A percentile compares a stretch with the other conserved stretches of the same genome.
Evolutionary conservation across 2,329 filamentous ascomycete genomes (phyloP).

Genomic region (Hymenoscyphus albidus): DNA sequence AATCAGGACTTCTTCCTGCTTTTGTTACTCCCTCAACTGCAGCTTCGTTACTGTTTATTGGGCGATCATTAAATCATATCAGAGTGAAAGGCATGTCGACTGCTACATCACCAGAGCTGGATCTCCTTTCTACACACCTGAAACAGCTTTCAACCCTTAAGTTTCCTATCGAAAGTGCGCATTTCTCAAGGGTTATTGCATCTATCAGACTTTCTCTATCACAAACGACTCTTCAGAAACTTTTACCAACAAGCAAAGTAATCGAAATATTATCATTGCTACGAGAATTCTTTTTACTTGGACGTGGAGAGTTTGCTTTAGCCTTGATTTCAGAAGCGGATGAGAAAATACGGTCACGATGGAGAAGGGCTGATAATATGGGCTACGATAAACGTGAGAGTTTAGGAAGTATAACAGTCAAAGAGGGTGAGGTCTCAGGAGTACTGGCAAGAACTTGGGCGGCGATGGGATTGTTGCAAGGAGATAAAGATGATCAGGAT

Average conservation of each 20-base stretch:
- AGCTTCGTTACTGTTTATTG: slow-evolving; percentile 83
- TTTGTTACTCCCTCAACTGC: slow-evolving; percentile 75
- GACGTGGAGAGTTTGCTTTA: slow-evolving; percentile 86
- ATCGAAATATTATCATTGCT: slow-evolving; percentile 73
- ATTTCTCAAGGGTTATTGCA: slow-evolving; percentile 68
- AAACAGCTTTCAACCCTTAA: slow-evolving; percentile 62
- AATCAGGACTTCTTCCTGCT: slow-evolving; percentile 63
- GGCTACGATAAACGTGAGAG: slow-evolving; percentile 55
- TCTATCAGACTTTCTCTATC: slow-evolving; percentile 79
- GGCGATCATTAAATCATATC: slow-evolving; percentile 83
- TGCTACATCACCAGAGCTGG: slow-evolving; percentile 47
- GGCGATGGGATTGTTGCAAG: slow-evolving; percentile 70
- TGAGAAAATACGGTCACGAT: slow-evolving; percentile 69
- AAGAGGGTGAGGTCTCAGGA: slow-evolving; percentile 80
- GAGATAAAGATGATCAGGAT: slow-evolving; percentile 65
- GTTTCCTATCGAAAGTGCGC: slow-evolving; percentile 69
- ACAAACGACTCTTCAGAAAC: slow-evolving; percentile 74
- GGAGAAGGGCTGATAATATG: slow-evolving; percentile 59
- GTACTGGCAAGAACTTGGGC: slow-evolving; percentile 77
- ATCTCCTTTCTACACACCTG: slow-evolving; percentile 65
- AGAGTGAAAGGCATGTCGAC: slow-evolving; percentile 48
- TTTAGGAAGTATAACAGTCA: slow-evolving; percentile 64
- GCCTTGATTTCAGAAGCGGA: slow-evolving; percentile 83
- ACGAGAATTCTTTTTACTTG: slow-evolving; percentile 82
- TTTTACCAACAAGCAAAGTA: slow-evolving; percentile 74